These are phyloP conservation scores for Venturia oleaginea DNA, from an alignment of 2,329 filamentous ascomycete species.

Conservation along the genomic window DNA sequence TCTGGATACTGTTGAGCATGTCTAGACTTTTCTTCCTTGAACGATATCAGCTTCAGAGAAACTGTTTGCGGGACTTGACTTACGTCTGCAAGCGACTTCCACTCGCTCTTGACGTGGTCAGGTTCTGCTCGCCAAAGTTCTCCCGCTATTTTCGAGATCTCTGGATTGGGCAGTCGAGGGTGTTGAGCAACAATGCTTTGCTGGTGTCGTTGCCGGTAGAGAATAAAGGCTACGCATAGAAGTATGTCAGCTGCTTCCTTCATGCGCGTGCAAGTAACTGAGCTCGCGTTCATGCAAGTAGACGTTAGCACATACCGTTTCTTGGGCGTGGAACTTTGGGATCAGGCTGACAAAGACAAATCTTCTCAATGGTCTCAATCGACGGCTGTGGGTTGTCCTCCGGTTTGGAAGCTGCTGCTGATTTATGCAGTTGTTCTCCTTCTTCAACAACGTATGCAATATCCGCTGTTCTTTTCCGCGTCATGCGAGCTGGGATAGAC, in stretches of 20 bases:
- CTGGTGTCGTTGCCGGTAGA: constrained; percentile 92
- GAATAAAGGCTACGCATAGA: constrained; percentile 72
- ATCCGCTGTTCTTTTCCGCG: constrained; percentile 10
- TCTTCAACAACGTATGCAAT: constrained; percentile 7
- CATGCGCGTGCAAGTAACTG: constrained; percentile 14
- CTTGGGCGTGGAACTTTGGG: constrained; percentile 62
- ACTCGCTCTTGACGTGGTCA: constrained; percentile 66
- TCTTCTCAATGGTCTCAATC: constrained; percentile 31
- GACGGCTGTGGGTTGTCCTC: background rate
- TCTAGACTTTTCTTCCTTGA: constrained; percentile 73
- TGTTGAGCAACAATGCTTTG: constrained; percentile 69
- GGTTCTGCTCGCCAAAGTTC: constrained; percentile 78
- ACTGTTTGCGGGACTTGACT: constrained; percentile 15
- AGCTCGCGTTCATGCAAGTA: background rate
- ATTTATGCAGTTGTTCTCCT: background rate
- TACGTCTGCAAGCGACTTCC: constrained; percentile 82
- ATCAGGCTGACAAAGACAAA: constrained; percentile 62
- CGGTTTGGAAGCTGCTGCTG: background rate
- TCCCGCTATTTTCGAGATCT: constrained; percentile 95
- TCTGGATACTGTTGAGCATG: constrained; percentile 86
- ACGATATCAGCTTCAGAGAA: background rate
- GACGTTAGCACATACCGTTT: constrained; percentile 49
- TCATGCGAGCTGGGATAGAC: constrained; percentile 11
- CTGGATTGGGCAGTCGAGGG: constrained; percentile 86
- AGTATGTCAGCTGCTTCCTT: background rate